These are phyloP conservation scores for Verticillium klebahnii DNA, from an alignment of 2,329 filamentous ascomycete genomes.

Conservation along the genomic window DNA sequence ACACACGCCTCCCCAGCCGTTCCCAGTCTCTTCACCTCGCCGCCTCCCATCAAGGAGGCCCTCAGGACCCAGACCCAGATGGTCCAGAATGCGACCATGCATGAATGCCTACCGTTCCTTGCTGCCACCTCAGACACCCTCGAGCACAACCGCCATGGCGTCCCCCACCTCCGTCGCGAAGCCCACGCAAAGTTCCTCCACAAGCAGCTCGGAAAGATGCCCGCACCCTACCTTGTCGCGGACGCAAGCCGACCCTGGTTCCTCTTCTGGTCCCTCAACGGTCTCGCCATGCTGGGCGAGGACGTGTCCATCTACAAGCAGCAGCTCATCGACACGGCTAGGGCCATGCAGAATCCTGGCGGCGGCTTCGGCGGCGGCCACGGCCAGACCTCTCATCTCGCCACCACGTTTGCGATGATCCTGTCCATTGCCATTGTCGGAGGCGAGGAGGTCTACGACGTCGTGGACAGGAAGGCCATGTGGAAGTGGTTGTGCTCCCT, in stretches of 20 bases:
- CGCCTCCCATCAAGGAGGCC: constrained; percentile 65
- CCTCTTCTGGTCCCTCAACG: constrained; percentile 85
- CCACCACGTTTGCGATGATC: constrained; percentile 80
- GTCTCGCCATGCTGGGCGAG: constrained; percentile 70
- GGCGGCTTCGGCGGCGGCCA: constrained; percentile 95
- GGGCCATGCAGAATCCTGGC: constrained; percentile 72
- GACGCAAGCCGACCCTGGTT: constrained; percentile 93
- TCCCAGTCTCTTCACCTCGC: constrained; percentile 52
- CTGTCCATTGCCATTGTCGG: constrained; percentile 76
- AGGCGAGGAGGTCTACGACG: constrained; percentile 65
- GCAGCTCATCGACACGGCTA: constrained; percentile 68
- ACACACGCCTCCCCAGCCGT: constrained; percentile 23
- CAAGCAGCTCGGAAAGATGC: constrained; percentile 55
- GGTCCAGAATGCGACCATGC: constrained; percentile 53
- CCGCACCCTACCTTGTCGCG: constrained; percentile 64
- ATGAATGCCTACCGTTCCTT: constrained; percentile 66
- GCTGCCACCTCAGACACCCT: constrained; percentile 44
- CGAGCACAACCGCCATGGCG: constrained; percentile 63
- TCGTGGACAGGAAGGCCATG: constrained; percentile 78
- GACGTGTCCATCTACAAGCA: constrained; percentile 65
- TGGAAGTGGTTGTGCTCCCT: constrained; percentile 86
- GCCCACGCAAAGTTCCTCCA: constrained; percentile 60
- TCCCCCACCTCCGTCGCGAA: constrained; percentile 67
- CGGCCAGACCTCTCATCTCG: constrained; percentile 83
- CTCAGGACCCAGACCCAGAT: constrained; percentile 63